phyloP scores from a whole-genome alignment of 805 yeast species.

The Wickerhamomyces subpelliculosus region DNA sequence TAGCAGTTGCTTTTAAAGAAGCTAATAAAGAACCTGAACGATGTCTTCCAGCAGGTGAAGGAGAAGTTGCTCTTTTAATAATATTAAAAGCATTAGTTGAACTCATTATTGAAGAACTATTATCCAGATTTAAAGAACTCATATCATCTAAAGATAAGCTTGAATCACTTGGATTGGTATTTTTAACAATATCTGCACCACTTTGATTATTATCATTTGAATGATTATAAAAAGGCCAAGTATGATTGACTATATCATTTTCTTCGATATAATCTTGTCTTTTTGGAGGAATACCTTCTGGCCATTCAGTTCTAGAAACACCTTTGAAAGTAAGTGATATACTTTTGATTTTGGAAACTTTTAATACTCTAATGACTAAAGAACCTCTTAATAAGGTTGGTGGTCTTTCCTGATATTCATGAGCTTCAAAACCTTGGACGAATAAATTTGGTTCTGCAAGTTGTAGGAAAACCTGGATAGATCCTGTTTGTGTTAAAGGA shows the following conservation, averaged over 20 bases:
- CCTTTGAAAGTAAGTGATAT: constrained; percentile 63
- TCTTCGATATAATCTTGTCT: constrained; percentile 58
- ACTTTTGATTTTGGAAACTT: constrained; percentile 64
- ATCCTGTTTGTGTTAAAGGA: constrained; percentile 54
- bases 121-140: constrained; percentile 20
- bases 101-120: constrained; percentile 5
- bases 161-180: neutral
- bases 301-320: constrained; percentile 82
- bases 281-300: constrained; percentile 96
- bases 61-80: constrained; percentile 20
- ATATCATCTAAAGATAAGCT: constrained; percentile 10
- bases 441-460: constrained; percentile 77
- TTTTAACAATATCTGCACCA: constrained; percentile 35
- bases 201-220: constrained; percentile 16
- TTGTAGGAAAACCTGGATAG: constrained; percentile 63
- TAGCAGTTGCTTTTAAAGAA: constrained; percentile 5
- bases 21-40: constrained; percentile 8
- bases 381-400: constrained; percentile 83
- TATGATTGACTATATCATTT: constrained; percentile 63
- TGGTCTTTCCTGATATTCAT: constrained; percentile 58
- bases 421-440: constrained; percentile 71
- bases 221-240: constrained; percentile 80
- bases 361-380: constrained; percentile 58
- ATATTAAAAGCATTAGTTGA: constrained; percentile 17
- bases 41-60: constrained; percentile 15